Conservation (phyloP, 768 basidiomycete genomes). For the Tephrocybe sp. region DNA sequence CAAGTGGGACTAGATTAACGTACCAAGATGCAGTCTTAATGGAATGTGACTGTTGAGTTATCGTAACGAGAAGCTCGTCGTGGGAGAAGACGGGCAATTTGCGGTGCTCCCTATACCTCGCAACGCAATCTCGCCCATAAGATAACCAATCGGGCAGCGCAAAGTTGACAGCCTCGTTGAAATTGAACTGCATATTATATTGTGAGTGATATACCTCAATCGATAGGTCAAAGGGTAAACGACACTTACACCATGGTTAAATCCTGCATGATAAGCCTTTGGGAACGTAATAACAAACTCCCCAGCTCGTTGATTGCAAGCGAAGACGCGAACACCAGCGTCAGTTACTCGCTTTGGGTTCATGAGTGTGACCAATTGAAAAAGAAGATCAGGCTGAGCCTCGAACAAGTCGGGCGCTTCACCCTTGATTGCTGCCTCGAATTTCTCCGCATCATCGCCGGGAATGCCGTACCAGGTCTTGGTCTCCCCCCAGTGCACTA, state of each 20-base stretch:
- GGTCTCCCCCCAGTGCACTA: conserved; percentile 99
- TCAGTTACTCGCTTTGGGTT: conserved; percentile 85
- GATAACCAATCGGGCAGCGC: conserved; percentile 95
- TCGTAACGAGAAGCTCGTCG: conserved; percentile 95
- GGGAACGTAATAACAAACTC: conserved; percentile 99
- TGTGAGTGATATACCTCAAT: conserved; percentile 1
- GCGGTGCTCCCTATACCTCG: conserved; percentile 85
- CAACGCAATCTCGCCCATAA: conserved; percentile 83
- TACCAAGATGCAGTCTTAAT: conserved; percentile 95
- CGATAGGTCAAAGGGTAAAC: neutral
- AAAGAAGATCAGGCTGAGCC: conserved; percentile 94
- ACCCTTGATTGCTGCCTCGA: conserved; percentile 91
- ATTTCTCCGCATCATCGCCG: conserved; percentile 92
- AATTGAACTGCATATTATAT: conserved; percentile 71
- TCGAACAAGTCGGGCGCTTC: conserved; percentile 99
- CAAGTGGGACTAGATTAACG: conserved; percentile 19
- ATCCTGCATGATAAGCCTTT: conserved; percentile 96
- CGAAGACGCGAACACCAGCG: conserved; percentile 89
- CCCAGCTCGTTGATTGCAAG: conserved; percentile 94
- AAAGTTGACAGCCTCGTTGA: conserved; percentile 99
- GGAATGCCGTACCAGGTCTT: conserved; percentile 99
- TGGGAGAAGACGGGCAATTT: conserved; percentile 98
- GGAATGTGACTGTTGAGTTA: conserved; percentile 90
- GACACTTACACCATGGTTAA: conserved; percentile 91
- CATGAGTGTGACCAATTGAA: conserved; percentile 98